phyloP scores from a whole-genome alignment of 495 filamentous ascomycete genomes.

The Penicillium nucicola region DNA sequence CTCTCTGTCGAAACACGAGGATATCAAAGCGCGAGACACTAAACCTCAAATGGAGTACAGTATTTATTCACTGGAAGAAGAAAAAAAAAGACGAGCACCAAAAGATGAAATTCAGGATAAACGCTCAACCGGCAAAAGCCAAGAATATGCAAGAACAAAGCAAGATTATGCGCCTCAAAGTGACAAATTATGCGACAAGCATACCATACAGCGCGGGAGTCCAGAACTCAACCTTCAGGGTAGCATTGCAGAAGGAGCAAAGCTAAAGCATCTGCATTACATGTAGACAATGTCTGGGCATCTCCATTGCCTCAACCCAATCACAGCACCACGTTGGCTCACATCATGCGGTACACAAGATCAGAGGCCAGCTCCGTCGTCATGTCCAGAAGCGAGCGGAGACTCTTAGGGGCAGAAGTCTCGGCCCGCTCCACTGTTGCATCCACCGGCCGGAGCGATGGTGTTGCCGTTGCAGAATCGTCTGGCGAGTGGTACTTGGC shows the following conservation, averaged over 20 bases:
- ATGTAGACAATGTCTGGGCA: background rate
- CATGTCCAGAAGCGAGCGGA: conserved; percentile 37
- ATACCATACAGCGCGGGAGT: background rate
- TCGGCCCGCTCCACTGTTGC: conserved; percentile 13
- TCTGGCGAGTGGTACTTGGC: conserved; percentile 34
- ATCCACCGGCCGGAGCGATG: conserved; percentile 18
- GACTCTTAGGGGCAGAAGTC: conserved; percentile 24
- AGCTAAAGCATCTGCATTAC: background rate
- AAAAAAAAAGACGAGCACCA: background rate
- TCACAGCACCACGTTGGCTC: conserved; percentile 9
- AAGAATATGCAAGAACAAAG: background rate
- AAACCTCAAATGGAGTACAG: no score
- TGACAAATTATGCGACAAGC: conserved; percentile 7
- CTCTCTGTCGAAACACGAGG: no score
- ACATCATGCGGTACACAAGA: conserved; percentile 48
- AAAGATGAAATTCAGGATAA: background rate
- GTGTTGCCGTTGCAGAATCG: conserved; percentile 25
- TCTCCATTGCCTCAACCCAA: background rate
- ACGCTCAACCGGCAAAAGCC: background rate
- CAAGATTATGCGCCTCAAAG: conserved; percentile 9
- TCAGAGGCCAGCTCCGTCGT: conserved; percentile 44
- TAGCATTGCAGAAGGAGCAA: conserved; percentile 3
- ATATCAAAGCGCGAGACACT: no score
- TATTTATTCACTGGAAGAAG: no score
- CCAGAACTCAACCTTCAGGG: background rate